Base-by-base conservation (phyloP, 768 basidiomycete genomes). In the Tremella mesenterica region DNA sequence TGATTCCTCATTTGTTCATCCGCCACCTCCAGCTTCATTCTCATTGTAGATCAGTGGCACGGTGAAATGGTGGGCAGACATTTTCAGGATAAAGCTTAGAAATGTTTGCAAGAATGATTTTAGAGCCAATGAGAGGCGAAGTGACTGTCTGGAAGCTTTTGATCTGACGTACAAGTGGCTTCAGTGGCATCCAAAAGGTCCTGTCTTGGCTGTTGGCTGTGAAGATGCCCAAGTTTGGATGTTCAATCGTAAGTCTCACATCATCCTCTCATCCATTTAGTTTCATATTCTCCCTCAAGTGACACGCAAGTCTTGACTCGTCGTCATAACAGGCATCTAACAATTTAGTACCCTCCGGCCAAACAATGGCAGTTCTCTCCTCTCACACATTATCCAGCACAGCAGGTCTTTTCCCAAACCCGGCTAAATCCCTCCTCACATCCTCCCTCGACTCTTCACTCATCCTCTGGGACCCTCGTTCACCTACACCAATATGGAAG, bases 141-240 rank as follows among this genome's bases (percentile, higher is more conserved):
- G n/a, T n/a, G n/a, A n/a, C n/a, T n/a, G n/a, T n/a, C n/a, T n/a
- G n/a, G n/a, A n/a, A n/a, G n/a, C n/a, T n/a, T n/a, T n/a, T n/a
- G n/a, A n/a, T n/a, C n/a, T n/a, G n/a, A 45, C 16, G n/a, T 54
- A 18, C 53, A 0, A 96, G 92, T 96, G 88, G 80, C 67, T 97
- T 46, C 79, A 82, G 76, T 99, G 93, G 93, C 95, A 99, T 77
- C 95, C 95, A 0, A 92, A 84, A 70, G 95, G 92, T 4, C 75
- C 77, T 33, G 85, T 93, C 1, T 79, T 99, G 0, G 79, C 96
- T 4, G 90, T 87, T 0, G 95, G 95, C 36, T 85, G 88, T 7
- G 88, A 93, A 61, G 93, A 97, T 73, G 81, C 85, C 6, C 93
- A 87, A 0, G 82, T 90, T 23, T 99, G 95, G 95, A 76, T 99